Evolutionary conservation across 208 protist species (phyloP), one percentile per base, ranked within the genome.

Genomic region (Acanthamoeba rhysodes): DNA sequence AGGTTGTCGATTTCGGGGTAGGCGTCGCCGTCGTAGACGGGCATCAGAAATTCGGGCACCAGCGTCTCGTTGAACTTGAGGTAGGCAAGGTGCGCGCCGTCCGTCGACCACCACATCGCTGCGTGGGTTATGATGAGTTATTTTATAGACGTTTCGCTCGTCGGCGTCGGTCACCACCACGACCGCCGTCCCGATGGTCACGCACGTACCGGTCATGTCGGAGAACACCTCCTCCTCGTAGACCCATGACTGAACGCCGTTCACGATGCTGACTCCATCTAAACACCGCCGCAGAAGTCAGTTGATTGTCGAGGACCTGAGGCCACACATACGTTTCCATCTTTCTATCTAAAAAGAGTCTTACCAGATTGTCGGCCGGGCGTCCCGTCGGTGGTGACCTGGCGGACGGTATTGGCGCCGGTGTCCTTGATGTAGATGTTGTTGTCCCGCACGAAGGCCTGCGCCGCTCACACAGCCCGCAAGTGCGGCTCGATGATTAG

Each of bases 71-170:
- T 88, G 80, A 88, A 88, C 80, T 64, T 55, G 53, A 88, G 50
- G 80, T 50, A 88, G 1, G 80, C 80, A 48, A 88, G 80, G 16
- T 88, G 80, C 22, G 80, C n/a, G 53, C 80, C 80, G 34, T 88
- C 80, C 6, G 80, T n/a, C 80, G 80, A 55, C 80, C 80, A 88
- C 80, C 80, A 88, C 80, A 88, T 64, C 12, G 80, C 80, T 64
- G 80, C 41, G 41, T 45, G 41, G 41, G 41, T 45, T 45, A 8
- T 45, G 41, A 45, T 45, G 41, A 45, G 41, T 45, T 45, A 41
- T 41, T 41, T 41, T 41, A 4, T 45, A 8, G 3, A 45, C 4
- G 5, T 45, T 45, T 45, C 41, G 4, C 41, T 45, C 41, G 41
- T 3, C 41, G 41, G 12, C 24, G 37, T 16, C 66, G 2, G 32